Evolutionary conservation across 306 rosid genomes (phyloP).

Genomic region (Cicer arietinum): DNA sequence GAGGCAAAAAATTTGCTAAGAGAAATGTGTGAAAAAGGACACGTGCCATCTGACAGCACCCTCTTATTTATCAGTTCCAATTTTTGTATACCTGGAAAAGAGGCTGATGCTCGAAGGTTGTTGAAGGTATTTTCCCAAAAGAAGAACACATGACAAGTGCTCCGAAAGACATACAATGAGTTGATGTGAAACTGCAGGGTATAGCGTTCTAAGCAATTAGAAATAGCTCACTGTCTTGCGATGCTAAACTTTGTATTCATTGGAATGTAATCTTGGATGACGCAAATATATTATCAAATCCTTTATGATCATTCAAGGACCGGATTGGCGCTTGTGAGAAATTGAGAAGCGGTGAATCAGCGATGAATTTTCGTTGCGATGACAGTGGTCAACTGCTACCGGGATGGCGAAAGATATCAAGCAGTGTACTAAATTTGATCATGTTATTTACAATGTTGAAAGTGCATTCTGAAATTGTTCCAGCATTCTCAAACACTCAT

Average conservation of each 20-base stretch:
- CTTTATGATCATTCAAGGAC: slow-evolving; percentile 73
- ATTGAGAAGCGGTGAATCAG: slow-evolving; percentile 59
- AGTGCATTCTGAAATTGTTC: slow-evolving; percentile 68
- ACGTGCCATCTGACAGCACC: slow-evolving; percentile 72
- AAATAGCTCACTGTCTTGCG: slow-evolving; percentile 61
- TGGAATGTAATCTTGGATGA: slow-evolving; percentile 83
- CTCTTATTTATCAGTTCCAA: slow-evolving; percentile 60
- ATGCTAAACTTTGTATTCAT: slow-evolving; percentile 71
- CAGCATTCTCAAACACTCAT: slow-evolving; percentile 63
- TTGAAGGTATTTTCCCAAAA: slow-evolving; percentile 61
- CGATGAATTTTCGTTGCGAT: slow-evolving; percentile 60
- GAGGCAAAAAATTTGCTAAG: slow-evolving; percentile 75
- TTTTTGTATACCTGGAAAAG: slow-evolving; percentile 74
- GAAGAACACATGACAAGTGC: slow-evolving; percentile 54
- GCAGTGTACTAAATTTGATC: slow-evolving; percentile 73
- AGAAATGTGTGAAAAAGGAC: slow-evolving; percentile 79
- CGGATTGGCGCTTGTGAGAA: slow-evolving; percentile 70
- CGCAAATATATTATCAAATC: slow-evolving; percentile 71
- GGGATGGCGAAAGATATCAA: slow-evolving; percentile 66
- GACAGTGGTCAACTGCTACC: slow-evolving; percentile 72
- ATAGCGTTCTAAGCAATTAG: background rate
- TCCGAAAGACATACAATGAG: slow-evolving; percentile 29
- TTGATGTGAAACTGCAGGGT: slow-evolving; percentile 9
- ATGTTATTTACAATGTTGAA: slow-evolving; percentile 68
- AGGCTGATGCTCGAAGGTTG: slow-evolving; percentile 66